phyloP scores from a whole-genome alignment of 108 stramenopile species.

The Epithemia pelagica region DNA sequence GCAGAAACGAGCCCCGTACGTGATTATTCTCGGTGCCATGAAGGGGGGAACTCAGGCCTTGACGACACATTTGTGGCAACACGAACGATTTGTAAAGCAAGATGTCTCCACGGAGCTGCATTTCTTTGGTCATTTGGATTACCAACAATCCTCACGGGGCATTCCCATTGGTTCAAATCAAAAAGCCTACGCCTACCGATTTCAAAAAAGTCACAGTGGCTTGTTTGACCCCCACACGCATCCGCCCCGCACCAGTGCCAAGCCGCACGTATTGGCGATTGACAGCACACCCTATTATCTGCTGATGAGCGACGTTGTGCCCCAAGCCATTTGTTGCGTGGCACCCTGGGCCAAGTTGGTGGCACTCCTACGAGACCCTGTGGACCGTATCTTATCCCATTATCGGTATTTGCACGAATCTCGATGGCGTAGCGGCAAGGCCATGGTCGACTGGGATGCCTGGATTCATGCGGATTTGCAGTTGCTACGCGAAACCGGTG shows the following conservation, averaged over 20 bases:
- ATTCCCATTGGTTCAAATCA: background rate
- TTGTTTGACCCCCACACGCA: background rate
- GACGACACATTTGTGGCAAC: constrained; percentile 16
- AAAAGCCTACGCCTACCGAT: background rate
- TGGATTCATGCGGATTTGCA: constrained; percentile 58
- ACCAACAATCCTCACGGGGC: constrained; percentile 1
- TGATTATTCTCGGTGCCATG: constrained; percentile 18
- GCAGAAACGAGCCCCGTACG: constrained; percentile 10
- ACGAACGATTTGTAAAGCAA: constrained; percentile 4
- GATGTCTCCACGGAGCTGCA: constrained; percentile 8
- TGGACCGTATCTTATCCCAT: constrained; percentile 19
- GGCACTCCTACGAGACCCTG: constrained; percentile 18
- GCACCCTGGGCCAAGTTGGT: constrained; percentile 26
- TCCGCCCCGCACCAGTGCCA: background rate
- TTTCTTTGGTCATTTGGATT: constrained; percentile 13
- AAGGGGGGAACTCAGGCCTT: constrained; percentile 23
- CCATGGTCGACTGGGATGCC: background rate
- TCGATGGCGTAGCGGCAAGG: background rate
- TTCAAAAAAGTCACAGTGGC: background rate
- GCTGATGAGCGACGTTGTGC: constrained; percentile 19
- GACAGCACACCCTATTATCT: constrained; percentile 20
- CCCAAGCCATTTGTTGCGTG: constrained; percentile 16
- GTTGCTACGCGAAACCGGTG: constrained; percentile 45
- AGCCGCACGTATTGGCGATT: background rate
- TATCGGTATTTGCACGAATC: constrained; percentile 11